phyloP scores from a whole-genome alignment of 148 eudicot species.

The Camellia granthamiana region DNA sequence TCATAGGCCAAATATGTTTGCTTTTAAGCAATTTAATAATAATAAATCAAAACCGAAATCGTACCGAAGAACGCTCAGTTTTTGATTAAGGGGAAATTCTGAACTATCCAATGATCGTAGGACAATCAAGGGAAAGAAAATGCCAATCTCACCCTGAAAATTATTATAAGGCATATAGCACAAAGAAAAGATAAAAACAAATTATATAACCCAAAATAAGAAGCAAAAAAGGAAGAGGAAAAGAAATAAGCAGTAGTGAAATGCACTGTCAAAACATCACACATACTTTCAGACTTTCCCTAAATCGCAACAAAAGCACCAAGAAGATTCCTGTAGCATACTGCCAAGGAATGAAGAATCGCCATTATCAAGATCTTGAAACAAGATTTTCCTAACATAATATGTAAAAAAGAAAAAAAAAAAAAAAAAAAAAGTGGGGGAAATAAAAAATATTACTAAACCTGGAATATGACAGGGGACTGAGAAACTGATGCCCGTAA shows the following conservation, averaged over 20 bases:
- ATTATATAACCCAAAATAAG: slow-evolving; percentile 1
- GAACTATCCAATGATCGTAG: slow-evolving; percentile 77
- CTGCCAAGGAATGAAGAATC: slow-evolving; percentile 39
- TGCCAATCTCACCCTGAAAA: slow-evolving; percentile 89
- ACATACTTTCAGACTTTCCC: slow-evolving; percentile 84
- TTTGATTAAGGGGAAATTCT: slow-evolving; percentile 60
- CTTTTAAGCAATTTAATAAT: background rate
- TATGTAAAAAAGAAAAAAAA: background rate
- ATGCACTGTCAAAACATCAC: background rate
- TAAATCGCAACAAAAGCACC: slow-evolving; percentile 78
- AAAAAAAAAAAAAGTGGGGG: background rate
- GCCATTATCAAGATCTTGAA: slow-evolving; percentile 1
- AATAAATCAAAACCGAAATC: slow-evolving; percentile 10
- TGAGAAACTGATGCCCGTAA: slow-evolving; percentile 86
- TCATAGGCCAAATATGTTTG: background rate
- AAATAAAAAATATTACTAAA: slow-evolving; percentile 26
- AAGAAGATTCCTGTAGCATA: slow-evolving; percentile 89
- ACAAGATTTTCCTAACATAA: slow-evolving; percentile 2
- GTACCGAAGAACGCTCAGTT: slow-evolving; percentile 79
- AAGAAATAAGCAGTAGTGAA: background rate
- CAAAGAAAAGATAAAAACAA: slow-evolving; percentile 11
- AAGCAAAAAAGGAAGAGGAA: background rate
- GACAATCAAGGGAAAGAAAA: slow-evolving; percentile 93
- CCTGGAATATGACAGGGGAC: slow-evolving; percentile 89
- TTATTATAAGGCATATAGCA: slow-evolving; percentile 1